A percentile compares a stretch with the other conserved stretches of the same genome.
Evolutionary conservation across 169 alveolate species (phyloP).

Genomic region (Cryptosporidium baileyi): DNA sequence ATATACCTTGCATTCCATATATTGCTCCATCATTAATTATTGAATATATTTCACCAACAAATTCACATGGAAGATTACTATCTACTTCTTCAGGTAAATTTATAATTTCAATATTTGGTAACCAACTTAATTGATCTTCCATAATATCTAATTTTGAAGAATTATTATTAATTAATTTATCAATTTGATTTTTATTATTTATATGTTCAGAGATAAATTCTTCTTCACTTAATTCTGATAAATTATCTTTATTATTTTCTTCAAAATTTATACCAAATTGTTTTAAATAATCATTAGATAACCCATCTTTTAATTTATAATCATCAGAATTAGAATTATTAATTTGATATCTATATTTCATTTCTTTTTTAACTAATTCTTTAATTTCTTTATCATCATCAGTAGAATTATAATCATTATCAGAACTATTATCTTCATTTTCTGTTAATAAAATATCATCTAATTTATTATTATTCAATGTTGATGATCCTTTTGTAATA

Average conservation of each 20-base stretch:
- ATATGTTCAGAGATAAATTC: neutral
- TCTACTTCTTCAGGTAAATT: conserved; percentile 55
- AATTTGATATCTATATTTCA: conserved; percentile 6
- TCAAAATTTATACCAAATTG: conserved; percentile 37
- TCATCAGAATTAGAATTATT: neutral
- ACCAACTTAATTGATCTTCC: conserved; percentile 11
- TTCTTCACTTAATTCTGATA: conserved; percentile 7
- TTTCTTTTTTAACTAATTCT: conserved; percentile 44
- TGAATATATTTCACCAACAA: conserved; percentile 56
- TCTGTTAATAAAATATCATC: conserved; percentile 11
- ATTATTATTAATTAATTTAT: neutral
- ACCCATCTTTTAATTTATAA: neutral
- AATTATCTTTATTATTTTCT: neutral
- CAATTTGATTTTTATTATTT: neutral
- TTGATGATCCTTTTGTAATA: neutral
- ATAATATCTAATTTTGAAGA: neutral
- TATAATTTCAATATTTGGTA: conserved; percentile 52
- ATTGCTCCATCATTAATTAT: neutral
- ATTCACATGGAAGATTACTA: conserved; percentile 41
- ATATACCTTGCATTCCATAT: conserved; percentile 18
- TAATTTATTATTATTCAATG: neutral
- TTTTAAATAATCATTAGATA: conserved; percentile 27
- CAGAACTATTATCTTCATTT: neutral
- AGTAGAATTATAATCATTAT: neutral
- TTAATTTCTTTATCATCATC: conserved; percentile 17